These are phyloP conservation scores for Verticillium albo-atrum DNA, from an alignment of 2,329 filamentous ascomycete species.

Conservation along the genomic window DNA sequence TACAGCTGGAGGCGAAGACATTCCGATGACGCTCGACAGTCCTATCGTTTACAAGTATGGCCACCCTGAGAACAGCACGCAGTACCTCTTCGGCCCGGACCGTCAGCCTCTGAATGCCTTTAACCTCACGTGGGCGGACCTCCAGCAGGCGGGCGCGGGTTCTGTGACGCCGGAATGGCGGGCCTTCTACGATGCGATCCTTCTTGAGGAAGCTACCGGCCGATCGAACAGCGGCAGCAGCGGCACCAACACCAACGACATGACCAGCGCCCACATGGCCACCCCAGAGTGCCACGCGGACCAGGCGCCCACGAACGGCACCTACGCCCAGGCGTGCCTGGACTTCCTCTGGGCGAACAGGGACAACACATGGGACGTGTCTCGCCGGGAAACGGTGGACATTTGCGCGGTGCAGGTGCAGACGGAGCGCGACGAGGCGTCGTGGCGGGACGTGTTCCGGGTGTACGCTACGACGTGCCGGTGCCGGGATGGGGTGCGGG, in stretches of 20 bases:
- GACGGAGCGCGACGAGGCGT: background rate
- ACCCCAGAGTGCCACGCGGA: background rate
- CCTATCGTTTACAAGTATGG: background rate
- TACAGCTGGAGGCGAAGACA: background rate
- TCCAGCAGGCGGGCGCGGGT: background rate
- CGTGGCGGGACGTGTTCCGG: background rate
- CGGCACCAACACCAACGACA: background rate
- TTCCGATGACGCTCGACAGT: background rate
- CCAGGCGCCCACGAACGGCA: background rate
- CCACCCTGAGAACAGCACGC: background rate
- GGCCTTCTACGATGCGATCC: background rate
- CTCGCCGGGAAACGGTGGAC: background rate
- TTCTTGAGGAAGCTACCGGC: too few species aligned
- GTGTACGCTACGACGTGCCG: background rate
- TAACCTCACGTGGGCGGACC: background rate
- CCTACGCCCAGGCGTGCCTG: background rate
- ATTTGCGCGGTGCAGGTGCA: background rate
- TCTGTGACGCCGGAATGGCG: background rate
- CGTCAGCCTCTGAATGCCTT: background rate
- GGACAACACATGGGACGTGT: background rate
- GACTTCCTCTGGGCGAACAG: background rate
- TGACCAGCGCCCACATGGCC: too few species aligned
- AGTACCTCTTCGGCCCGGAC: background rate
- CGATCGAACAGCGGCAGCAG: too few species aligned
- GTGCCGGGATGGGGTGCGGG: background rate